Percentiles rank a stretch among this genome's conserved stretches.
Conservation (phyloP, 768 basidiomycete species). For the Russula virescens region DNA sequence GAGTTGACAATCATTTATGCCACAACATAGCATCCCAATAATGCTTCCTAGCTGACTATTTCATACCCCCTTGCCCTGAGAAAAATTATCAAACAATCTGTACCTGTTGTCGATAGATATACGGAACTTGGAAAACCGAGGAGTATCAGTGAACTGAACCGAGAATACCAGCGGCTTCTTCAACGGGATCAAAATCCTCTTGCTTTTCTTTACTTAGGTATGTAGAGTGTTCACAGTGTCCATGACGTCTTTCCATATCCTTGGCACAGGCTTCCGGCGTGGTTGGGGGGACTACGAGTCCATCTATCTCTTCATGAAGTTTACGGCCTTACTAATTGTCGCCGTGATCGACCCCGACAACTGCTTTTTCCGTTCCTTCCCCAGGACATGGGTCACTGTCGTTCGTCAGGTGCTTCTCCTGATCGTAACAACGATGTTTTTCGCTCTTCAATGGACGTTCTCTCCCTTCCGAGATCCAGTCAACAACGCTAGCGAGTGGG, state of each 20-base stretch:
- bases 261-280: conserved; percentile 55
- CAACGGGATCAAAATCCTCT: conserved; percentile 61
- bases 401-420: conserved; percentile 59
- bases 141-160: conserved; percentile 51
- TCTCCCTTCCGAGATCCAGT: conserved; percentile 65
- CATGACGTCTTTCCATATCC: not conserved
- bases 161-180: conserved; percentile 64
- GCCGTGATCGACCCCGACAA: conserved; percentile 66
- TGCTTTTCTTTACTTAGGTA: conserved; percentile 64
- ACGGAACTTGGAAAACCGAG: conserved; percentile 67
- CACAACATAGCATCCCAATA: not conserved
- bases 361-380: conserved; percentile 58
- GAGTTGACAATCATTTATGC: conserved; percentile 27
- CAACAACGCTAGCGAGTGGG: conserved; percentile 72
- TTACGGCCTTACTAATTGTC: conserved; percentile 57
- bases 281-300: conserved; percentile 64
- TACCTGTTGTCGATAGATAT: conserved; percentile 59
- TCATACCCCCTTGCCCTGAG: conserved; percentile 67
- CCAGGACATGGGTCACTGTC: conserved; percentile 46
- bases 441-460: conserved; percentile 52
- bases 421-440: conserved; percentile 51
- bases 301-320: conserved; percentile 62
- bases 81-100: conserved; percentile 47
- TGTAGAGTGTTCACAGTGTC: conserved; percentile 24
- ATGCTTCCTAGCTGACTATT: conserved; percentile 46